A percentile compares a stretch with the other conserved stretches of the same genome.
Evolutionary conservation across 768 basidiomycete genomes (phyloP).

Genomic region (Mycena metata): DNA sequence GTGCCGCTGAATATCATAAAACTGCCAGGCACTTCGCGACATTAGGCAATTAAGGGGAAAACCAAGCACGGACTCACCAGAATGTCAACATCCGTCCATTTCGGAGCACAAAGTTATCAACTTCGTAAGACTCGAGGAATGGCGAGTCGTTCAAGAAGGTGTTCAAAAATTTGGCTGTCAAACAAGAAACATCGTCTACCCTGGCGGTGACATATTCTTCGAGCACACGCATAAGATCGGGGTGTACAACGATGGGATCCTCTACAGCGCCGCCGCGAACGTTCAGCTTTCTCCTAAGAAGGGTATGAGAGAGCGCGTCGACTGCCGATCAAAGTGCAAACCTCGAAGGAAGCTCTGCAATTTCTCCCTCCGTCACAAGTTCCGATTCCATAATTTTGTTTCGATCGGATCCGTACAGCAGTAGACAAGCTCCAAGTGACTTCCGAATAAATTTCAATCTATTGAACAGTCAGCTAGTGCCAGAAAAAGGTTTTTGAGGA

Average conservation of each 20-base stretch:
- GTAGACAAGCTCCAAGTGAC: conserved; percentile 71
- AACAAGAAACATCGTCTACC: conserved; percentile 62
- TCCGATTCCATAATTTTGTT: conserved; percentile 57
- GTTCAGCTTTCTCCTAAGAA: conserved; percentile 62
- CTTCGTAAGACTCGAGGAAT: conserved; percentile 73
- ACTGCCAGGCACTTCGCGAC: conserved; percentile 70
- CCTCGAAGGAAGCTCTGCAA: conserved; percentile 69
- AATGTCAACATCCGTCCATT: conserved; percentile 69
- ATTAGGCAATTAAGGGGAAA: conserved; percentile 1
- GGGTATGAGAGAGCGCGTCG: conserved; percentile 12
- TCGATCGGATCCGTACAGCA: conserved; percentile 78
- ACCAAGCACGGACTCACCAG: conserved; percentile 59
- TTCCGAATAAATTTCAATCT: conserved; percentile 69
- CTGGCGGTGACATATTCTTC: conserved; percentile 63
- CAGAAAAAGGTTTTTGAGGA: background rate
- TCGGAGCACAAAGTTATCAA: conserved; percentile 79
- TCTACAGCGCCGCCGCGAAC: conserved; percentile 56
- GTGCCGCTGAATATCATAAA: conserved; percentile 72
- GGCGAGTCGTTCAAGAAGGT: conserved; percentile 71
- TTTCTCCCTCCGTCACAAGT: conserved; percentile 63
- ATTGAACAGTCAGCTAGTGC: conserved; percentile 14
- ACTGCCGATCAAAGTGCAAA: conserved; percentile 44
- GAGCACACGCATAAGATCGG: conserved; percentile 68
- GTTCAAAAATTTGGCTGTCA: conserved; percentile 74
- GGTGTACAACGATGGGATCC: conserved; percentile 74